Percentiles rank a stretch among this genome's conserved stretches.
phyloP scores from a whole-genome alignment of 768 basidiomycete genomes.

The Pluteus cervinus region DNA sequence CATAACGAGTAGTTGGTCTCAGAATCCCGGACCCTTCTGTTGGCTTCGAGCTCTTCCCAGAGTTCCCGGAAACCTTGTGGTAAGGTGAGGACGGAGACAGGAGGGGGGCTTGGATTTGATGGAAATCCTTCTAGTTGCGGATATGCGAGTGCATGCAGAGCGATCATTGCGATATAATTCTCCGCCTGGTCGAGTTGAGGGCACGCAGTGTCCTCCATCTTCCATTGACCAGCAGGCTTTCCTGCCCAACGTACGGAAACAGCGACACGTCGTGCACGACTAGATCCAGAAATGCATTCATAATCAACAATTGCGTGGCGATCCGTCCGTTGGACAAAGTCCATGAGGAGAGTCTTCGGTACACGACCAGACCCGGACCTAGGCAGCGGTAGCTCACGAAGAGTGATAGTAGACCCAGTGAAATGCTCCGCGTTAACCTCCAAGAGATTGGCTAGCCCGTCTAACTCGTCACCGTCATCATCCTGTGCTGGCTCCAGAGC shows the following conservation, averaged over 20 bases:
- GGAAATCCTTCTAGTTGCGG: constrained; percentile 60
- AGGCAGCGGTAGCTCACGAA: constrained; percentile 74
- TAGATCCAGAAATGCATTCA: constrained; percentile 55
- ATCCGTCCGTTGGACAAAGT: constrained; percentile 63
- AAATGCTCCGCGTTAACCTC: too few species aligned
- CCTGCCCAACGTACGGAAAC: constrained; percentile 73
- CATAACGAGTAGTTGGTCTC: constrained; percentile 62
- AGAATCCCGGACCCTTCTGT: constrained; percentile 57
- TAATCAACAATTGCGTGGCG: constrained; percentile 73
- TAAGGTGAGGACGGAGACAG: constrained; percentile 72
- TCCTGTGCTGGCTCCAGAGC: too few species aligned
- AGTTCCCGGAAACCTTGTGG: constrained; percentile 81
- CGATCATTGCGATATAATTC: constrained; percentile 84
- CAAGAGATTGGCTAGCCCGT: constrained; percentile 63
- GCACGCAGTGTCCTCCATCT: constrained; percentile 85
- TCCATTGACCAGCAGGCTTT: constrained; percentile 55
- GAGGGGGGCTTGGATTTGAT: constrained; percentile 33
- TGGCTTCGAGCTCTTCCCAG: constrained; percentile 82
- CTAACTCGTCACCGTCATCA: constrained; percentile 50
- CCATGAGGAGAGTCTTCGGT: constrained; percentile 68
- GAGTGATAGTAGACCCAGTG: constrained; percentile 43
- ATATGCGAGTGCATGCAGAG: constrained; percentile 74
- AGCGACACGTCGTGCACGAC: constrained; percentile 68
- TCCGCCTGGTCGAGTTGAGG: constrained; percentile 74
- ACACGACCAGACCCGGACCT: constrained; percentile 81